Conservation (phyloP, 805 yeast genomes). For the Suhomyces emberorum region DNA sequence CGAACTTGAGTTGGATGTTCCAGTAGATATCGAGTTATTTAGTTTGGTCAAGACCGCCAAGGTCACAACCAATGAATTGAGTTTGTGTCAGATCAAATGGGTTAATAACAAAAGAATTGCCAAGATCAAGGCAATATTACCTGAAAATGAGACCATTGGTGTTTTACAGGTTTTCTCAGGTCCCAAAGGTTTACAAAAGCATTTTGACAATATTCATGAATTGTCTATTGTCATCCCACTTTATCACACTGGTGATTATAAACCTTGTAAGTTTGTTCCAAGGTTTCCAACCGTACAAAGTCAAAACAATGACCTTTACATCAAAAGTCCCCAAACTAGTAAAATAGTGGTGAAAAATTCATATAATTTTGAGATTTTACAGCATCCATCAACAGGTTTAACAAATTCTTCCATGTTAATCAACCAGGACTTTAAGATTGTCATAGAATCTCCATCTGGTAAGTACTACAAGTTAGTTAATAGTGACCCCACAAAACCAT, state of each 20-base stretch:
- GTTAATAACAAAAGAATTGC: conserved; percentile 58
- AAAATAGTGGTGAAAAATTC: conserved; percentile 53
- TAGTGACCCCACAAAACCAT: conserved; percentile 44
- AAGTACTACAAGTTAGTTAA: conserved; percentile 59
- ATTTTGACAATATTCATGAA: conserved; percentile 59
- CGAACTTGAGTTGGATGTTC: conserved; percentile 74
- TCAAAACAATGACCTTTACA: conserved; percentile 70
- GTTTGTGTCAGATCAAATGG: conserved; percentile 81
- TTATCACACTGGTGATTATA: conserved; percentile 64
- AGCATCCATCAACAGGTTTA: conserved; percentile 55
- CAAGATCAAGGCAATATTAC: conserved; percentile 77
- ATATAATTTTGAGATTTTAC: conserved; percentile 63
- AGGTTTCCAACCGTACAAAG: conserved; percentile 70
- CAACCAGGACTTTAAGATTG: conserved; percentile 52
- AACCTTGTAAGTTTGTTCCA: conserved; percentile 64
- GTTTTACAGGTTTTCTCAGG: conserved; percentile 75
- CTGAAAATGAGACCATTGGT: conserved; percentile 66
- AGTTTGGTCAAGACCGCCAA: conserved; percentile 55
- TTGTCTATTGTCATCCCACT: conserved; percentile 72
- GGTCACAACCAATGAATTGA: conserved; percentile 45
- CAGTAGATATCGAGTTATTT: conserved; percentile 64
- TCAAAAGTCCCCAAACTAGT: conserved; percentile 79
- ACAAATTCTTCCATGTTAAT: conserved; percentile 32
- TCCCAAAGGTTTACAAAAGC: conserved; percentile 54
- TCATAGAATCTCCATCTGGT: conserved; percentile 83